Percentiles rank a stretch among this genome's conserved stretches.
These are phyloP conservation scores for Claviceps sp. DNA, from an alignment of 2,329 filamentous ascomycete genomes.

Conservation along the genomic window DNA sequence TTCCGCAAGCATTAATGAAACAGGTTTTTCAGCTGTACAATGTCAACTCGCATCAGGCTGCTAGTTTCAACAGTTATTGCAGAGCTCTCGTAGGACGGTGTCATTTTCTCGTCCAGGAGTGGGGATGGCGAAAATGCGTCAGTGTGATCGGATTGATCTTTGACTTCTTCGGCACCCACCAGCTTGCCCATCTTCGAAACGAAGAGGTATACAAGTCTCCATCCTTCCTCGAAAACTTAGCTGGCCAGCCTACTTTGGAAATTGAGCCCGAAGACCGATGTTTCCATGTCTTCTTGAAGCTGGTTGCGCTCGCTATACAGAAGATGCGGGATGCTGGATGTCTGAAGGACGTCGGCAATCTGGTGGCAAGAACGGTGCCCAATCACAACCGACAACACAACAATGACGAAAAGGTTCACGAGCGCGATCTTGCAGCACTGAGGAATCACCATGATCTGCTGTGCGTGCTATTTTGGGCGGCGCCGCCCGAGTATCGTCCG, in stretches of 20 bases:
- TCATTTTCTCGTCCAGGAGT: slow-evolving; percentile 48
- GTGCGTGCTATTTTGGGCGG: slow-evolving; percentile 52
- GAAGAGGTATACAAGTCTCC: slow-evolving; percentile 50
- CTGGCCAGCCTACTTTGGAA: slow-evolving; percentile 29
- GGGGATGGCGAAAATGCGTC: slow-evolving; percentile 50
- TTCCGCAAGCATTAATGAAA: slow-evolving; percentile 44
- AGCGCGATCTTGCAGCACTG: slow-evolving; percentile 48
- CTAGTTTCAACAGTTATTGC: slow-evolving; percentile 54
- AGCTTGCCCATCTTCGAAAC: slow-evolving; percentile 48
- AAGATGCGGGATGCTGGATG: slow-evolving; percentile 33
- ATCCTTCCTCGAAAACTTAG: slow-evolving; percentile 44
- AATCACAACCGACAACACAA: slow-evolving; percentile 53
- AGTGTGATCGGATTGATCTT: slow-evolving; percentile 48
- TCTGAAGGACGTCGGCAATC: slow-evolving; percentile 44
- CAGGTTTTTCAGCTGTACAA: slow-evolving; percentile 46
- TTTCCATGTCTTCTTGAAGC: slow-evolving; percentile 55
- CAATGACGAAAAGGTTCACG: slow-evolving; percentile 46
- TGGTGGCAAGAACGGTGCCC: slow-evolving; percentile 48
- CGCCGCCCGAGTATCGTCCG: slow-evolving; percentile 40
- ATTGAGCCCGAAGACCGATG: slow-evolving; percentile 44
- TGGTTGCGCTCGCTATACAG: slow-evolving; percentile 43
- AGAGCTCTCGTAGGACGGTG: slow-evolving; percentile 46
- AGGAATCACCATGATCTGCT: slow-evolving; percentile 58
- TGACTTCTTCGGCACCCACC: slow-evolving; percentile 52
- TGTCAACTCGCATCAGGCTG: slow-evolving; percentile 37